Percentiles rank a stretch among this genome's conserved stretches.
These are phyloP conservation scores for Mitragyna speciosa DNA, from an alignment of 257 asterid genomes.

Conservation along the genomic window DNA sequence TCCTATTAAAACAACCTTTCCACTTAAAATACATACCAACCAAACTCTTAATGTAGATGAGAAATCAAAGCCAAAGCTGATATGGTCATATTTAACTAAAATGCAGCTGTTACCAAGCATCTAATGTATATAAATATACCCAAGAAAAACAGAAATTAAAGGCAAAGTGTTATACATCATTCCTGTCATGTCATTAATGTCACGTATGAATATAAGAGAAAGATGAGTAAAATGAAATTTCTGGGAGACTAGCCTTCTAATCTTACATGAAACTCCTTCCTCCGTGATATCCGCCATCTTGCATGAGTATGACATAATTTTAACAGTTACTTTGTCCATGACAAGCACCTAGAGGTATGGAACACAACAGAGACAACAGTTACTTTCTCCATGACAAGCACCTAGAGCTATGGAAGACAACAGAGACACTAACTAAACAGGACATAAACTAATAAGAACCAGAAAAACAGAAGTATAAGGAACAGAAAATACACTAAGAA, in stretches of 20 bases:
- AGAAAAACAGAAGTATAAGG: not conserved
- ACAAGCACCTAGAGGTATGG: conserved; percentile 74
- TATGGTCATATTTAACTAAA: too few relatives aligned
- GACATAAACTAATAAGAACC: conserved; percentile 3
- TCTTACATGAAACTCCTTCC: conserved; percentile 99
- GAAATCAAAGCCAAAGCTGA: too few relatives aligned
- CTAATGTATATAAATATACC: not conserved
- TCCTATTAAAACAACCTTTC: not conserved
- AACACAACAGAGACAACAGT: conserved; percentile 52
- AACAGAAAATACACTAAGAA: not conserved
- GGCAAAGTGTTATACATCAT: not conserved
- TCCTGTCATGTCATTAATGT: not conserved
- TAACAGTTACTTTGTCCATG: conserved; percentile 95
- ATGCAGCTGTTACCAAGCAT: not conserved
- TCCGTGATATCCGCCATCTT: conserved; percentile 98
- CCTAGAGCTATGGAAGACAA: conserved; percentile 53
- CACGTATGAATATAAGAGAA: not conserved
- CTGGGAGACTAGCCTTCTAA: conserved; percentile 54
- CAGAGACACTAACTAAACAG: conserved; percentile 16
- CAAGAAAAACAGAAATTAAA: not conserved
- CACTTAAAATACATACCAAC: not conserved
- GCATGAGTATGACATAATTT: conserved; percentile 90
- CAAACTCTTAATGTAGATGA: too few relatives aligned
- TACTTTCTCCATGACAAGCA: conserved; percentile 94
- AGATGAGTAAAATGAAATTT: conserved; percentile 31